Conservation (phyloP, 345 rosid species). For the Arabidopsis arenosa region DNA sequence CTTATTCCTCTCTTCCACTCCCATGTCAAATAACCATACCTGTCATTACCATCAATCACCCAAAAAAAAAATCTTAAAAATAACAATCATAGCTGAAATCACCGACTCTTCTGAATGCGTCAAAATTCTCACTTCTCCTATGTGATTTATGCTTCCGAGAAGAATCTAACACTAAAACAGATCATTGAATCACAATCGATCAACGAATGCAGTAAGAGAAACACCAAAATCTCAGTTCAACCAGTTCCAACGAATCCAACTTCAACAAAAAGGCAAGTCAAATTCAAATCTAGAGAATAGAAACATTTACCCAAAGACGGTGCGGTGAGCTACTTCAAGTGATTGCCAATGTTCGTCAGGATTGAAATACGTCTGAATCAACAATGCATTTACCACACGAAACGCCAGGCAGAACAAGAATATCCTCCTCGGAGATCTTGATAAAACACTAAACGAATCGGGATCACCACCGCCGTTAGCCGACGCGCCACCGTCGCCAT, state of each 20-base stretch:
- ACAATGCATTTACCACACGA: conserved; percentile 64
- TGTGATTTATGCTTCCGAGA: background rate
- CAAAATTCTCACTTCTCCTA: background rate
- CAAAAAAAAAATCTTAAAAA: background rate
- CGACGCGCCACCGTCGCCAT: conserved; percentile 22
- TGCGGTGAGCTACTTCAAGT: conserved; percentile 81
- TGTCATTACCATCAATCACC: conserved; percentile 38
- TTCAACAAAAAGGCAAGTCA: background rate
- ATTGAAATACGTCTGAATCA: conserved; percentile 85
- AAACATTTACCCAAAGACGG: conserved; percentile 75
- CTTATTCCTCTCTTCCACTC: conserved; percentile 91
- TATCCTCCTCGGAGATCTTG: conserved; percentile 46
- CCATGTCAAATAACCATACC: conserved; percentile 96
- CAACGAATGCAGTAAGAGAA: background rate
- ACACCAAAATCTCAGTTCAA: background rate
- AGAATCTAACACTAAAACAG: too few species aligned
- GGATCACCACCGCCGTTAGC: background rate
- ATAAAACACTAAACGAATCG: background rate
- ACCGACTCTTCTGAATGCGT: background rate
- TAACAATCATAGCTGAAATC: background rate
- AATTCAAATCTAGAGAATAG: background rate
- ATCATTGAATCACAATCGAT: background rate
- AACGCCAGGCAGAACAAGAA: conserved; percentile 62
- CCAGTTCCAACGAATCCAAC: background rate
- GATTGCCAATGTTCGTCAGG: conserved; percentile 98